Conservation (phyloP, 1,139 yeast genomes). For the Candida smagusa region DNA sequence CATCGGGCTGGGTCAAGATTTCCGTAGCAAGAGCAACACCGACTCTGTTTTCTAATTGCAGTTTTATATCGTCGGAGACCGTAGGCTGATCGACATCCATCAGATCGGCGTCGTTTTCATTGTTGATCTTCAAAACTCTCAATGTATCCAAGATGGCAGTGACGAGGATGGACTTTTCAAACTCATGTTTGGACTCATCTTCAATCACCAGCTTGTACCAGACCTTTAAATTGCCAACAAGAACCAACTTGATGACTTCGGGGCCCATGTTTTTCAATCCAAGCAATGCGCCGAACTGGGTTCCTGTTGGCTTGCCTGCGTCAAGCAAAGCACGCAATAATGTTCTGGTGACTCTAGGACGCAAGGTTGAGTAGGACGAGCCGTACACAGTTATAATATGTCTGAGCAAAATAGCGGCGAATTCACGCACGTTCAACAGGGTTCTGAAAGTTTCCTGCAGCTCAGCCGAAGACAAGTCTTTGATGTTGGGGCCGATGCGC, state of each 20-base stretch:
- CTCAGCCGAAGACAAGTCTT: conserved; percentile 25
- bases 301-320: conserved; percentile 71
- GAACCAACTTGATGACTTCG: conserved; percentile 81
- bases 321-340: conserved; percentile 87
- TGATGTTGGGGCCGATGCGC: conserved; percentile 64
- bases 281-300: conserved; percentile 87
- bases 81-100: conserved; percentile 24
- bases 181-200: conserved; percentile 32
- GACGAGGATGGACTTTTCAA: conserved; percentile 46
- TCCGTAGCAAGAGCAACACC: conserved; percentile 58
- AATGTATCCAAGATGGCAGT: conserved; percentile 56
- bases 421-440: conserved; percentile 70
- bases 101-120: conserved; percentile 22
- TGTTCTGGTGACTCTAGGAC: conserved; percentile 93
- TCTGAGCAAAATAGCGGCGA: conserved; percentile 80
- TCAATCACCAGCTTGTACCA: conserved; percentile 65
- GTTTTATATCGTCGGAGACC: conserved; percentile 41
- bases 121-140: conserved; percentile 37
- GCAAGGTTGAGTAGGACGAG: conserved; percentile 81
- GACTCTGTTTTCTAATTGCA: conserved; percentile 51
- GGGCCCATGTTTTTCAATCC: conserved; percentile 83
- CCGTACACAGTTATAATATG: conserved; percentile 79
- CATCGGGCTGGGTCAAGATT: conserved; percentile 52
- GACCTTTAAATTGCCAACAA: conserved; percentile 78
- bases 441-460: conserved; percentile 34